Percentiles rank a stretch among this genome's conserved stretches.
Evolutionary conservation across 1,139 yeast genomes (phyloP).

Genomic region (Blastobotrys malaysiensis): DNA sequence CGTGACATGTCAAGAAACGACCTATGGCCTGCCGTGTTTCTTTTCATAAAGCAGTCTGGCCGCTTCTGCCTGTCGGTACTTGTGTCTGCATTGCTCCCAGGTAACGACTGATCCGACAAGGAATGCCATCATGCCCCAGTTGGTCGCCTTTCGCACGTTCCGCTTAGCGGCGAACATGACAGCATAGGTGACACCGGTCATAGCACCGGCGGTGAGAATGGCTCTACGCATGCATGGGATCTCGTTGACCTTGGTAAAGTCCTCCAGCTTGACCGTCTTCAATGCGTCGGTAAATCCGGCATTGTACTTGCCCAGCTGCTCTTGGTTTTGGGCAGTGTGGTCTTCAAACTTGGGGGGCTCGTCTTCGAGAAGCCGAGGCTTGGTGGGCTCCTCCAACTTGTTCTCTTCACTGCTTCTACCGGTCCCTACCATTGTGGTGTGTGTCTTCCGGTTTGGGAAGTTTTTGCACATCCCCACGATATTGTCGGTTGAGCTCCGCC

Average conservation of each 20-base stretch:
- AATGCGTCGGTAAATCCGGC: conserved; percentile 24
- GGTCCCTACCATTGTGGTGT: conserved; percentile 11
- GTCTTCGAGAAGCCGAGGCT: conserved; percentile 27
- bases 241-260: conserved; percentile 54
- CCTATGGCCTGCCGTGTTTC: background rate
- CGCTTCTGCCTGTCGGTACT: conserved; percentile 39
- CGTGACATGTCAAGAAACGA: too few relatives aligned
- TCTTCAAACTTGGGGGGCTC: conserved; percentile 34
- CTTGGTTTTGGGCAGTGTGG: conserved; percentile 12
- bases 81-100: conserved; percentile 88
- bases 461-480: background rate
- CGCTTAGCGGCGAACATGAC: conserved; percentile 58
- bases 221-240: conserved; percentile 93
- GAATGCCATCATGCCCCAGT: conserved; percentile 84
- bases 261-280: conserved; percentile 34
- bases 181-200: conserved; percentile 74
- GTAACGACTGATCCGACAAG: conserved; percentile 75
- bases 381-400: conserved; percentile 1
- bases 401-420: conserved; percentile 1
- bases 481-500: too few relatives aligned
- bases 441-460: background rate
- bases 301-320: conserved; percentile 11
- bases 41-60: conserved; percentile 8
- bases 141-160: conserved; percentile 54
- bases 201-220: conserved; percentile 76